A percentile compares a stretch with the other conserved stretches of the same genome.
These are phyloP conservation scores for Halteria grandinella DNA, from an alignment of 73 alveolate species.

Conservation along the genomic window DNA sequence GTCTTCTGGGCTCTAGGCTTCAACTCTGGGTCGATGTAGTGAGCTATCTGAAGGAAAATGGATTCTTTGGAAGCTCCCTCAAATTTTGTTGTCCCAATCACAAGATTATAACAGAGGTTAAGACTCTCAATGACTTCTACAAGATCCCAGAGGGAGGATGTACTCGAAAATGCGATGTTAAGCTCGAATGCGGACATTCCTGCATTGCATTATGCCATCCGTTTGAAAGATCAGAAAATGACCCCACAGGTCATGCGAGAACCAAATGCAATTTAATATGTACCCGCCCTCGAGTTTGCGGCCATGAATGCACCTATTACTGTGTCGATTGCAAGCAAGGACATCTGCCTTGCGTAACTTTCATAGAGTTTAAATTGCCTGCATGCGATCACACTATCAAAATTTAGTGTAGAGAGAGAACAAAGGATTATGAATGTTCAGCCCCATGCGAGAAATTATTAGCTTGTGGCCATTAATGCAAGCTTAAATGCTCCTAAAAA, in stretches of 20 bases:
- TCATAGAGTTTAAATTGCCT: no score
- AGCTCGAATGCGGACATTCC: slow-evolving; percentile 56
- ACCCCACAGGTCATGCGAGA: slow-evolving; percentile 9
- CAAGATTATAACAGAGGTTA: slow-evolving; percentile 41
- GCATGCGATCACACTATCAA: no score
- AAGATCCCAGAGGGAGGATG: slow-evolving; percentile 84
- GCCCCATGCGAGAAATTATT: slow-evolving; percentile 5
- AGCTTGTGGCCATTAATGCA: slow-evolving; percentile 63
- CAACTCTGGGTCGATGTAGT: slow-evolving; percentile 40
- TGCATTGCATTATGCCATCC: neutral
- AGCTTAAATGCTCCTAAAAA: neutral
- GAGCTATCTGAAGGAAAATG: slow-evolving; percentile 9
- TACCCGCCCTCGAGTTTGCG: neutral
- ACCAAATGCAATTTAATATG: slow-evolving; percentile 47
- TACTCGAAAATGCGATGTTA: slow-evolving; percentile 44
- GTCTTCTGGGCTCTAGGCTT: neutral
- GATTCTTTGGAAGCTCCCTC: slow-evolving; percentile 9
- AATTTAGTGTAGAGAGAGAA: neutral
- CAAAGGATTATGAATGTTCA: slow-evolving; percentile 9
- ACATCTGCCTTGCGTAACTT: neutral
- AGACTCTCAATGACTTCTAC: slow-evolving; percentile 51
- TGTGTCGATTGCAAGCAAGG: slow-evolving; percentile 38
- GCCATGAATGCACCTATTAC: slow-evolving; percentile 41
- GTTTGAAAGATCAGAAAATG: neutral
- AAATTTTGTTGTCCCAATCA: slow-evolving; percentile 71